Base-by-base conservation (phyloP, 805 yeast species). In the Diddensiella santjacobensis region DNA sequence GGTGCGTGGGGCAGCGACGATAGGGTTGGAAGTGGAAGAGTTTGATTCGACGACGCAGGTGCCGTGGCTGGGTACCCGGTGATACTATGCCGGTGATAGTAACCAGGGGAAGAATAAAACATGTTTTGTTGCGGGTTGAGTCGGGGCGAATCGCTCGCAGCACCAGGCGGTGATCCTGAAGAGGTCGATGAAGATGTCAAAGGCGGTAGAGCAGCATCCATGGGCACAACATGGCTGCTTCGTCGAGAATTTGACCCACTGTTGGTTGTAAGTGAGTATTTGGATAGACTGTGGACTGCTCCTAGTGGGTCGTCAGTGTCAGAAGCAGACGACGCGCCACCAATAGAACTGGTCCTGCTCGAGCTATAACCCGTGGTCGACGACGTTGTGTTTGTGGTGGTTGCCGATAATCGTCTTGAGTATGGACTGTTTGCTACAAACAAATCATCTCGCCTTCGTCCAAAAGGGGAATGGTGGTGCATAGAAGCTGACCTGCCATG, bases 251-350 rank as follows among this genome's bases (percentile, higher is more conserved):
- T 54, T 18, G 56, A 47, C 2, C 53, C 48, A 15, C 55, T 46
- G 35, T 40, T 40, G 38, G 42, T 45, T 13, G 54, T 46, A 18
- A 59, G 54, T 8, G 60, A 56, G 53, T 59, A 59, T 40, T 59
- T 55, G 43, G 55, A 48, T 31, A 59, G 49, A 11, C 58, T 52
- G 36, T 53, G 55, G 22, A 31, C 59, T 19, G 38, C 50, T 35
- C 41, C 44, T 17, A 59, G 50, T 6, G 62, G 61, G 42, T 59
- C 63, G 29, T 59, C 62, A 13, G 47, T 58, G 40, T 58, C 62
- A 2, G 58, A 54, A 6, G 58, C 60, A 1, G 58, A 54, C 1
- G 62, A 58, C 5, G 55, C 42, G 4, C 61, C 61, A 19, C 60
- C 51, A 13, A 59, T 54, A 3, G 62, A 58, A 22, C 50, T 45